Evolutionary conservation across 176 grass and related monocot genomes (phyloP).

Genomic region (Saccharum spontaneum): DNA sequence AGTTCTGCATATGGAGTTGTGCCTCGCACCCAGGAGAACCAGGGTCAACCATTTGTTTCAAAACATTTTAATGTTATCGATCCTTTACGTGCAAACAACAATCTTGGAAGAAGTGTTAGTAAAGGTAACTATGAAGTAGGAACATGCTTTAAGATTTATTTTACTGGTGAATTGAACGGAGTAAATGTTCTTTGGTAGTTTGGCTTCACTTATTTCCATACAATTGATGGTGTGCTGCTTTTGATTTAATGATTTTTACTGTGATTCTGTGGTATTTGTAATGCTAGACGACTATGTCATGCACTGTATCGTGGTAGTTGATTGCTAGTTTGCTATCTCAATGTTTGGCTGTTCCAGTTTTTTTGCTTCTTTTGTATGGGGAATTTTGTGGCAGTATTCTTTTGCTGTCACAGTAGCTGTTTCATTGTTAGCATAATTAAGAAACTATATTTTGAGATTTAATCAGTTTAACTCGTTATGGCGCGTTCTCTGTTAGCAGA

Average conservation of each 20-base stretch:
- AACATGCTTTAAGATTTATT: constrained; percentile 1
- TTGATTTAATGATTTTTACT: constrained; percentile 4
- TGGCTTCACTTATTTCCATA: constrained; percentile 10
- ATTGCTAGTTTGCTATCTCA: background rate
- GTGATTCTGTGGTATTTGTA: constrained; percentile 2
- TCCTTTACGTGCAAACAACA: constrained; percentile 87
- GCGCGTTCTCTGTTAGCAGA: background rate
- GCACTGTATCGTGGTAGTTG: constrained; percentile 1
- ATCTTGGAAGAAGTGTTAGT: constrained; percentile 93
- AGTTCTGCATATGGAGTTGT: constrained; percentile 48
- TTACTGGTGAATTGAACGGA: constrained; percentile 24
- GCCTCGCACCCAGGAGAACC: constrained; percentile 62
- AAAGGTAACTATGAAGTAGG: constrained; percentile 65
- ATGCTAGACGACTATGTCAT: background rate
- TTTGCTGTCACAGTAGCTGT: background rate
- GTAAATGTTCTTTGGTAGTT: background rate
- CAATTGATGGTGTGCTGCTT: background rate
- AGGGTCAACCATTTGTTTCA: constrained; percentile 73
- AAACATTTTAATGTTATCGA: constrained; percentile 98
- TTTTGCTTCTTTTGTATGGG: background rate
- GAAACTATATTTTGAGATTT: background rate
- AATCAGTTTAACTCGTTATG: background rate
- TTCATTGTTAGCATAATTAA: background rate
- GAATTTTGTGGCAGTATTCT: background rate
- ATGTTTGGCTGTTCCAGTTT: background rate